These are phyloP conservation scores for Trichosporon inkin DNA, from an alignment of 1,284 basidiomycete genomes.

Conservation along the genomic window DNA sequence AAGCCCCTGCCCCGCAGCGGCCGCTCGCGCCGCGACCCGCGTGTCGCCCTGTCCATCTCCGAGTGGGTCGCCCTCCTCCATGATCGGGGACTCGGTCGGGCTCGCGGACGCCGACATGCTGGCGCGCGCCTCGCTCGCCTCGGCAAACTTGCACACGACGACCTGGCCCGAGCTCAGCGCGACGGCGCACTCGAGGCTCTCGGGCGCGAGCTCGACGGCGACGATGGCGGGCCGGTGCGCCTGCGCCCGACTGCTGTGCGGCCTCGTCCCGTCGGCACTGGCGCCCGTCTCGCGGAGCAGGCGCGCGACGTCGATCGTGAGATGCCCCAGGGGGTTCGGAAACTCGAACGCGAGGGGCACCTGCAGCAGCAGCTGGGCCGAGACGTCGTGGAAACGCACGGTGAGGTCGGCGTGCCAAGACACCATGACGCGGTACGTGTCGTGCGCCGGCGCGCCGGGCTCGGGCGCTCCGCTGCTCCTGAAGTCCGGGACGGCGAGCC, in stretches of 20 bases:
- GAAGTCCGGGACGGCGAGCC: conserved; percentile 47
- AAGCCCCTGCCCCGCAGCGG: background rate
- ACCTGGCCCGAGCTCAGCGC: conserved; percentile 64
- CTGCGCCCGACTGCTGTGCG: conserved; percentile 24
- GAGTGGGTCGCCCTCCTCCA: background rate
- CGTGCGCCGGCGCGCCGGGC: conserved; percentile 42
- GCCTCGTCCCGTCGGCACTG: too few species aligned
- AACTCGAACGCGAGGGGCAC: conserved; percentile 54
- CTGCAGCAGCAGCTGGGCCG: conserved; percentile 60
- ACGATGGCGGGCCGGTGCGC: conserved; percentile 53
- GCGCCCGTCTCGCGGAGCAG: conserved; percentile 46
- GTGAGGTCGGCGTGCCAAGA: conserved; percentile 64
- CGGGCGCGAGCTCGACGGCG: conserved; percentile 59
- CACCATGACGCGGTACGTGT: conserved; percentile 62
- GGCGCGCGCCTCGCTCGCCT: conserved; percentile 31
- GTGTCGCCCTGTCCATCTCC: background rate
- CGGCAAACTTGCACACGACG: conserved; percentile 59
- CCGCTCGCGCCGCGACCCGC: background rate
- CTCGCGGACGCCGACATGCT: background rate
- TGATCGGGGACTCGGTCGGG: background rate
- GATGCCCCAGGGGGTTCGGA: conserved; percentile 60
- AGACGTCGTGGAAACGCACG: conserved; percentile 56
- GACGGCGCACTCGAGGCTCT: conserved; percentile 65
- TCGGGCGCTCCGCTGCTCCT: conserved; percentile 45
- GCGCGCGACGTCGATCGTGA: conserved; percentile 60